Conservation (phyloP, 106 monocot species). For the Cymbidium sinense region DNA sequence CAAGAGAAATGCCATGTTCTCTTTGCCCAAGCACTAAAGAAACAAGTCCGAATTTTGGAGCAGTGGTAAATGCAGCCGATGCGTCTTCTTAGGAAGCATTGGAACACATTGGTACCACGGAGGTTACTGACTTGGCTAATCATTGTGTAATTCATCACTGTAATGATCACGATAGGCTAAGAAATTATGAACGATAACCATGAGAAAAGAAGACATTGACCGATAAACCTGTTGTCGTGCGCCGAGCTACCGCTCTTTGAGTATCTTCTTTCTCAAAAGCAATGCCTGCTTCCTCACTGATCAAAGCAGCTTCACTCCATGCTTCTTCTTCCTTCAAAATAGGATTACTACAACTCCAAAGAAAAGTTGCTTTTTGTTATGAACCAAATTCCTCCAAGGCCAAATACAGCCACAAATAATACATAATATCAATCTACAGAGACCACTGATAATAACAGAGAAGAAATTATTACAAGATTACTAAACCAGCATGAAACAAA, state of each 20-base stretch:
- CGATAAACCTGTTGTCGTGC: conserved; percentile 64
- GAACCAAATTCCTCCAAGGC: no score
- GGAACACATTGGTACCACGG: conserved; percentile 66
- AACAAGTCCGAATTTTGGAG: conserved; percentile 50
- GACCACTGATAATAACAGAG: no score
- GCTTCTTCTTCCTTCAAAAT: conserved; percentile 27
- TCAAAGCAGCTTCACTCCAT: conserved; percentile 46
- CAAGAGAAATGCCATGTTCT: conserved; percentile 69
- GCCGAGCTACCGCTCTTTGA: conserved; percentile 79
- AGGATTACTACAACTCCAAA: conserved; percentile 62
- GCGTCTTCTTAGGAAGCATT: conserved; percentile 72
- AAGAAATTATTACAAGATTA: no score
- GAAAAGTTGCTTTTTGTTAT: conserved; percentile 40
- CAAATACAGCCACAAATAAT: no score
- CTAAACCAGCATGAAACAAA: no score
- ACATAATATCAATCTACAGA: no score
- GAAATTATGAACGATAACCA: conserved; percentile 5
- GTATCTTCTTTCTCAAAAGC: conserved; percentile 74
- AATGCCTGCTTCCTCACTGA: conserved; percentile 51
- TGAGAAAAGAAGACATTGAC: conserved; percentile 34
- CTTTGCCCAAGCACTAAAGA: conserved; percentile 55
- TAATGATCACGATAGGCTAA: conserved; percentile 11
- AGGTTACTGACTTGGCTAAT: conserved; percentile 37
- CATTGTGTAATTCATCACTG: conserved; percentile 21
- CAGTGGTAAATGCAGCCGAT: conserved; percentile 79